Conservation (phyloP, 257 asterid species). For the Linderniella brevidens region DNA sequence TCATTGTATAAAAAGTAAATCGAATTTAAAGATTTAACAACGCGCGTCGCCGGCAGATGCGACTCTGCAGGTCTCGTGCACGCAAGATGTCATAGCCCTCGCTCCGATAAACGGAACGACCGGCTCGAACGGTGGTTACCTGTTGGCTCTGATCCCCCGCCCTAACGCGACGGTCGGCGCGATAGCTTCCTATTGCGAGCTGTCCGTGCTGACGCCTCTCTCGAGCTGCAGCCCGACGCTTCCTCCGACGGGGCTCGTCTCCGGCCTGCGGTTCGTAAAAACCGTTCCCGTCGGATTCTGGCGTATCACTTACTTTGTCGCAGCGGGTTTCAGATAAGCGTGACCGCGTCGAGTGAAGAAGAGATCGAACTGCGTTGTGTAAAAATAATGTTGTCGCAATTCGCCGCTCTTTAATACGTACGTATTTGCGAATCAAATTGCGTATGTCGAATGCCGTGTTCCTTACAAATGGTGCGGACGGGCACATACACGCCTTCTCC, state of each 20-base stretch:
- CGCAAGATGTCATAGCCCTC: conserved; percentile 5
- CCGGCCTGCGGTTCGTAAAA: conserved; percentile 9
- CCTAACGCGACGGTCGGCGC: conserved; percentile 9
- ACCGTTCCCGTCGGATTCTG: background rate
- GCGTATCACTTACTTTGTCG: conserved; percentile 9
- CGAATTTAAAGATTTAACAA: too few relatives aligned
- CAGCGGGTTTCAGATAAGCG: conserved; percentile 9
- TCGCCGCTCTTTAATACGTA: too few relatives aligned
- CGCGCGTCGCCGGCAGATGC: too few relatives aligned
- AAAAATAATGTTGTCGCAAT: too few relatives aligned
- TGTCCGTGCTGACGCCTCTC: conserved; percentile 12
- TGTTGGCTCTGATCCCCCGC: conserved; percentile 10
- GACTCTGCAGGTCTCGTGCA: too few relatives aligned
- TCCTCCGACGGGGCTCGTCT: conserved; percentile 12
- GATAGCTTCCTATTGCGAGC: conserved; percentile 12
- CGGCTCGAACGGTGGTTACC: conserved; percentile 4
- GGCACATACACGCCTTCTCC: too few relatives aligned
- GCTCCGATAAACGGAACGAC: conserved; percentile 10
- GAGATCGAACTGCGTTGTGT: too few relatives aligned
- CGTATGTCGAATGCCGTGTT: too few relatives aligned
- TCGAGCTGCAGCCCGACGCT: conserved; percentile 11
- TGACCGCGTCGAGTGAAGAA: too few relatives aligned
- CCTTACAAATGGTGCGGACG: too few relatives aligned
- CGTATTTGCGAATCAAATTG: too few relatives aligned
- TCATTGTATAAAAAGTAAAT: too few relatives aligned